These are phyloP conservation scores for Aureobasidium sp. DNA, from an alignment of 2,329 filamentous ascomycete genomes.

Conservation along the genomic window DNA sequence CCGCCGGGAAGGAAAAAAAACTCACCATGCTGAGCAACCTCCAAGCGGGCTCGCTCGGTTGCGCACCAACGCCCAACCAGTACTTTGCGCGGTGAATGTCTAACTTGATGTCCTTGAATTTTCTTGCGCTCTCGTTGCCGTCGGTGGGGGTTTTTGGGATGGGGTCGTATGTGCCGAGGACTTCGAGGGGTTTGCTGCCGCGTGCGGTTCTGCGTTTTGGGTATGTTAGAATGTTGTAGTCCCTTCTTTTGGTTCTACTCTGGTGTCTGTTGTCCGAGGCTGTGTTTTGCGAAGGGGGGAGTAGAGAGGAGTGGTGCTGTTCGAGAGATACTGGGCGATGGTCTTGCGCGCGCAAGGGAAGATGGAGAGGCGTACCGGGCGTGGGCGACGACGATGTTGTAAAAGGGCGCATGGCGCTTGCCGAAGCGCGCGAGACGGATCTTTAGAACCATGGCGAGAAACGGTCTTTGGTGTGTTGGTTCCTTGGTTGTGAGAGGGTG, in stretches of 20 bases:
- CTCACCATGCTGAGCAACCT: constrained; percentile 73
- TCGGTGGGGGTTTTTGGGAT: constrained; percentile 46
- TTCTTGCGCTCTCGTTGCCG: constrained; percentile 29
- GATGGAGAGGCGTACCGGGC: constrained; percentile 57
- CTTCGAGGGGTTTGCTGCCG: constrained; percentile 84
- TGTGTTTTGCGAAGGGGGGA: not conserved
- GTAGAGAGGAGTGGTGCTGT: not conserved
- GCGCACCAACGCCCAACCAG: constrained; percentile 94
- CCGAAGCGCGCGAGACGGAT: constrained; percentile 93
- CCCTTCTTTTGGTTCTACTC: too few relatives aligned
- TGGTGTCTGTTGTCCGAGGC: not conserved
- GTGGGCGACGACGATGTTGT: constrained; percentile 95
- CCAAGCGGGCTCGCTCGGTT: constrained; percentile 88
- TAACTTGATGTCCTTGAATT: constrained; percentile 87
- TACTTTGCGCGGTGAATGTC: constrained; percentile 78
- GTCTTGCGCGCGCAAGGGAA: not conserved
- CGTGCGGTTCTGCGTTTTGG: constrained; percentile 61
- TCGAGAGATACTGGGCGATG: not conserved
- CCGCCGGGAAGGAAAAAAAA: not conserved
- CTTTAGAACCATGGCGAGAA: constrained; percentile 68
- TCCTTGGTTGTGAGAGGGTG: not conserved
- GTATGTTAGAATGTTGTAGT: not conserved
- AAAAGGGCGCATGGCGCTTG: constrained; percentile 79
- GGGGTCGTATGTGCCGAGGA: constrained; percentile 64
- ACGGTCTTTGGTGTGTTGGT: not conserved